These are phyloP conservation scores for Santalum album DNA, from an alignment of 164 flowering plant genomes.

Conservation along the genomic window DNA sequence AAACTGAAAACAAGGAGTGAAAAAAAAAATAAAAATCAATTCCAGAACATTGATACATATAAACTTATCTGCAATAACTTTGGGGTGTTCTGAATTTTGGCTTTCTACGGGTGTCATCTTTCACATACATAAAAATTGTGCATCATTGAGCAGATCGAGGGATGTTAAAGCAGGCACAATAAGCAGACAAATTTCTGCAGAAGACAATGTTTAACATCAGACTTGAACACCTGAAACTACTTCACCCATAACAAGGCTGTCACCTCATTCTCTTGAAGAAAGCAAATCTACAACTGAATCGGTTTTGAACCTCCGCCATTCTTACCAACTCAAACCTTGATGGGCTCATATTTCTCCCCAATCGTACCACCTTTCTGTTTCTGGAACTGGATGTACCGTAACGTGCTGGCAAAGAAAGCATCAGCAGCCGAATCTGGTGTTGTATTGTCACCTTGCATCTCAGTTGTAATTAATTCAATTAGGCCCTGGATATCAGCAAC, in stretches of 20 bases:
- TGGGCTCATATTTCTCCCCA: conserved; percentile 72
- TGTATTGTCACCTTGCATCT: conserved; percentile 70
- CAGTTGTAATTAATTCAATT: conserved; percentile 66
- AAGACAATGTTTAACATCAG: not conserved
- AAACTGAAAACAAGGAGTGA: too few species aligned
- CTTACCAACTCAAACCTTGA: conserved; percentile 41
- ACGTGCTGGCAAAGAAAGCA: conserved; percentile 81
- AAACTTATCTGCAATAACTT: too few species aligned
- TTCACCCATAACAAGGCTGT: not conserved
- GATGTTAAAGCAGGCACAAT: not conserved
- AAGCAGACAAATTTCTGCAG: not conserved
- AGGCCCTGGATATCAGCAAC: conserved; percentile 62
- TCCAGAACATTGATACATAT: too few species aligned
- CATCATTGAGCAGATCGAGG: too few species aligned
- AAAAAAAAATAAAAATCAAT: too few species aligned
- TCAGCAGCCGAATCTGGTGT: conserved; percentile 55
- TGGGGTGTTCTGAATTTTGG: too few species aligned
- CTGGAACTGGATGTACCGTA: conserved; percentile 81
- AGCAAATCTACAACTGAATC: not conserved
- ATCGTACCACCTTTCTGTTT: conserved; percentile 90
- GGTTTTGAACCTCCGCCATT: not conserved
- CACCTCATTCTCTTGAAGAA: not conserved
- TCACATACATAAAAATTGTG: not conserved
- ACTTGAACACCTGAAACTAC: not conserved
- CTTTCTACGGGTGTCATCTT: too few species aligned